Evolutionary conservation across 2,329 filamentous ascomycete species (phyloP), one percentile per base, ranked within the genome.

Genomic region (Paraphaeosphaeria minitans): DNA sequence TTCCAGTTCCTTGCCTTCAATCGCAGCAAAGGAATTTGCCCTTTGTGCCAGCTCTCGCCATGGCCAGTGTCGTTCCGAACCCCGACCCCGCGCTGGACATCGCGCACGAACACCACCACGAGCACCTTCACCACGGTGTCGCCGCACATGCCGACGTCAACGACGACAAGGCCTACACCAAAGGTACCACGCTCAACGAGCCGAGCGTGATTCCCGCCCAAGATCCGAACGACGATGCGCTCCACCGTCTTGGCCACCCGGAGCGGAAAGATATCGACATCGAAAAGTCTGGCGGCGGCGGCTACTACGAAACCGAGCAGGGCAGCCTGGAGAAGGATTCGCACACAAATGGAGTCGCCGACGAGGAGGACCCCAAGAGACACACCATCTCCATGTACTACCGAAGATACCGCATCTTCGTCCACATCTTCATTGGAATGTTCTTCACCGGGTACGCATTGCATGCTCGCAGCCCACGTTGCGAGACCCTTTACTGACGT

Each of bases 401-500:
- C 65, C 47, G 48, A 13, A 56, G 27, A 49, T 59, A 35, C 24
- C 29, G 81, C 41, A 74, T 81, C 57, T 65, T 66, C 45, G 58
- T 77, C 62, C 74, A 78, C 61, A 66, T 78, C 64, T 66, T 81
- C 70, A 64, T 83, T 68, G 79, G 79, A 53, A 64, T 80, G 21
- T 60, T 84, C 55, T 84, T 85, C 68, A 85, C 83, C 53, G 83
- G 82, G 83, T 85, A 75, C 73, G 72, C 55, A 49, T 50, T 52
- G 48, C 52, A 54, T 4, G 7, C 24, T 42, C 3, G 19, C 14
- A 35, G 41, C 41, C 41, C 29, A 35, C 22, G 51, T 29, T 13
- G 51, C 41, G 14, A 24, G 27, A 22, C 53, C 33, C 37, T 60
- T 53, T 47, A 53, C 70, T 76, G 51, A 76, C 67, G 52, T 33